These are phyloP conservation scores for Rhodotorula kratochvilovae DNA, from an alignment of 768 basidiomycete species.

Conservation along the genomic window DNA sequence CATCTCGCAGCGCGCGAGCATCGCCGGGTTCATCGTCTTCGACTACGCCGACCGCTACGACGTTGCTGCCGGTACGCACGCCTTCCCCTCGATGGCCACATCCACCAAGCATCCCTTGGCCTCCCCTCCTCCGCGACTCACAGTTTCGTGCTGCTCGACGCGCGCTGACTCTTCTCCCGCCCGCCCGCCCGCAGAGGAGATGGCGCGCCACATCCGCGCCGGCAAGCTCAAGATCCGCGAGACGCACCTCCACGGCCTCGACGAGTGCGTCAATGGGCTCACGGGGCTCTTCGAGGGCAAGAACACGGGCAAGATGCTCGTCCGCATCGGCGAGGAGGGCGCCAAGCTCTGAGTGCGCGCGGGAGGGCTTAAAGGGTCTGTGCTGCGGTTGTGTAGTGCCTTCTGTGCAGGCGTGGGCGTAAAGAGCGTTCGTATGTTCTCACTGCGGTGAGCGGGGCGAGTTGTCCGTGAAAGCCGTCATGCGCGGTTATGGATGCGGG, in stretches of 20 bases:
- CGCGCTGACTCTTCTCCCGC: not conserved
- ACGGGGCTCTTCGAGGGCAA: constrained; percentile 61
- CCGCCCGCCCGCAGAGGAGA: constrained; percentile 50
- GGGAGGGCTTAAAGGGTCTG: no score
- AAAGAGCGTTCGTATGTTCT: no score
- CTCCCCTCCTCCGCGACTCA: no score
- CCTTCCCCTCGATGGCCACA: no score
- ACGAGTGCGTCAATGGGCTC: constrained; percentile 63
- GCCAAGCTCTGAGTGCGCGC: constrained; percentile 4
- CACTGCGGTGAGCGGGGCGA: no score
- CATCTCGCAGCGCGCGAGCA: constrained; percentile 69
- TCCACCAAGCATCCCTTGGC: no score
- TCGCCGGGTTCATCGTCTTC: constrained; percentile 66
- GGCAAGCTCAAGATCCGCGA: constrained; percentile 68
- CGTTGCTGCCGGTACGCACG: constrained; percentile 51
- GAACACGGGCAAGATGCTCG: constrained; percentile 71
- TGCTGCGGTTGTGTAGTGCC: no score
- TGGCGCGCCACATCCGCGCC: constrained; percentile 58
- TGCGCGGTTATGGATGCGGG: no score
- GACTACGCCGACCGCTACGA: constrained; percentile 66
- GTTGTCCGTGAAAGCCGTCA: no score
- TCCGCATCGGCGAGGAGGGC: constrained; percentile 34
- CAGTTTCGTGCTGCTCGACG: no score
- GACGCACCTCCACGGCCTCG: constrained; percentile 54
- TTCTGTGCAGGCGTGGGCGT: no score